Conservation (phyloP, 2,329 filamentous ascomycete species). For the Fusarium coicis region DNA sequence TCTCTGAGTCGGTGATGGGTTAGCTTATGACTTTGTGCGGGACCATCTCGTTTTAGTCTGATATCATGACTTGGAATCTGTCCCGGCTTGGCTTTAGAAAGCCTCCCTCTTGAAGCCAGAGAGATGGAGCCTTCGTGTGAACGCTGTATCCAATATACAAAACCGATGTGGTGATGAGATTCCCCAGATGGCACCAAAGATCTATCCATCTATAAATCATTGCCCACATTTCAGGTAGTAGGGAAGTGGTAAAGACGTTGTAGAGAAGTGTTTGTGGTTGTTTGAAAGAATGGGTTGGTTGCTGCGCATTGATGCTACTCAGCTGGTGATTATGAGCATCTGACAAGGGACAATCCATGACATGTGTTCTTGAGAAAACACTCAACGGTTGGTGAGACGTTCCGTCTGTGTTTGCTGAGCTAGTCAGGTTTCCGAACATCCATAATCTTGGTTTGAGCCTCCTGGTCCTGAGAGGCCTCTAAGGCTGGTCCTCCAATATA, state of each 20-base stretch:
- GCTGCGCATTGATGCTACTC: background rate
- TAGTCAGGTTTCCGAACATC: no score
- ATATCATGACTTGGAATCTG: background rate
- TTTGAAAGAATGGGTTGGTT: background rate
- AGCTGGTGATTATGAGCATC: background rate
- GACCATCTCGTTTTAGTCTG: background rate
- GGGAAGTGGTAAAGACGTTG: background rate
- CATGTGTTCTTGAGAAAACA: no score
- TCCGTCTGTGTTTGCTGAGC: no score
- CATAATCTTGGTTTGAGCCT: no score
- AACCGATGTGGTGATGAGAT: background rate
- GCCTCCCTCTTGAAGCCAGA: background rate
- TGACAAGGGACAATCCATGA: no score
- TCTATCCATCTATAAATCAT: background rate
- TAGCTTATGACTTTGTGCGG: no score
- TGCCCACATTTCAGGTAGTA: background rate
- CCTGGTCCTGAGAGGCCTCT: no score
- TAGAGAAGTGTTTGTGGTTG: background rate
- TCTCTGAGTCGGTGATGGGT: no score
- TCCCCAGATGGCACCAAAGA: background rate
- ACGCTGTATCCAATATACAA: background rate
- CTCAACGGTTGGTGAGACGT: no score
- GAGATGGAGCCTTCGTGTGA: background rate
- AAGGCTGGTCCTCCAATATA: background rate
- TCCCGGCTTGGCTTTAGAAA: background rate